These are phyloP conservation scores for Xylaria sp. DNA, from an alignment of 2,329 filamentous ascomycete genomes.

Conservation along the genomic window DNA sequence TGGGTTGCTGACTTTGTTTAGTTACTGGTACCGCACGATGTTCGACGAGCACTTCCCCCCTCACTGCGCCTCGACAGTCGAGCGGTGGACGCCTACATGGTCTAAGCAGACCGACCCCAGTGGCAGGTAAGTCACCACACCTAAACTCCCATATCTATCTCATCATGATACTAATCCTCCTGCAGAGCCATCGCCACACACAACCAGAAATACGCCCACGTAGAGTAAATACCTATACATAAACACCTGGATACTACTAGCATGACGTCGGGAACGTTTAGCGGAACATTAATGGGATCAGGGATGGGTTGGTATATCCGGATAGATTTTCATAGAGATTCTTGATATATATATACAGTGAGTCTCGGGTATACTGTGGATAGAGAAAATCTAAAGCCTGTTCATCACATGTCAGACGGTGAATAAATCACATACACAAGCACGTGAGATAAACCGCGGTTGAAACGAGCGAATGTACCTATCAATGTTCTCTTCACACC, in stretches of 20 bases:
- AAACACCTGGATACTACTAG: background rate
- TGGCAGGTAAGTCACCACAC: slow-evolving; percentile 60
- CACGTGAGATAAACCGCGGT: too few relatives aligned
- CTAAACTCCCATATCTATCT: background rate
- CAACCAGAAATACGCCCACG: slow-evolving; percentile 62
- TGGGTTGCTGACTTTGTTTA: slow-evolving; percentile 29
- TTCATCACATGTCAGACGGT: too few relatives aligned
- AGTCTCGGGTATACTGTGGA: too few relatives aligned
- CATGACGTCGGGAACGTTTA: background rate
- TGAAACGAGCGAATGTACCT: too few relatives aligned
- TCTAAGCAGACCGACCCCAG: slow-evolving; percentile 93
- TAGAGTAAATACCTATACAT: background rate
- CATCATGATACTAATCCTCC: slow-evolving; percentile 10
- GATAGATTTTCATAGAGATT: background rate
- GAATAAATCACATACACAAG: too few relatives aligned
- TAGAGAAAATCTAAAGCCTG: too few relatives aligned
- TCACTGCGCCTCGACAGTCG: slow-evolving; percentile 84
- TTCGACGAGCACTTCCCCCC: slow-evolving; percentile 98
- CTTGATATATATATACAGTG: too few relatives aligned
- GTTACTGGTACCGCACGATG: slow-evolving; percentile 97
- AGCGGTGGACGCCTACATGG: slow-evolving; percentile 97
- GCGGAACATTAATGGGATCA: too few relatives aligned
- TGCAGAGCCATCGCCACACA: slow-evolving; percentile 70
- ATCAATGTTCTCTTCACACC: too few relatives aligned
- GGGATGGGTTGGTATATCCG: background rate